Evolutionary conservation across 352 stramenopile genomes (phyloP).

Genomic region (Pythium graminicola): DNA sequence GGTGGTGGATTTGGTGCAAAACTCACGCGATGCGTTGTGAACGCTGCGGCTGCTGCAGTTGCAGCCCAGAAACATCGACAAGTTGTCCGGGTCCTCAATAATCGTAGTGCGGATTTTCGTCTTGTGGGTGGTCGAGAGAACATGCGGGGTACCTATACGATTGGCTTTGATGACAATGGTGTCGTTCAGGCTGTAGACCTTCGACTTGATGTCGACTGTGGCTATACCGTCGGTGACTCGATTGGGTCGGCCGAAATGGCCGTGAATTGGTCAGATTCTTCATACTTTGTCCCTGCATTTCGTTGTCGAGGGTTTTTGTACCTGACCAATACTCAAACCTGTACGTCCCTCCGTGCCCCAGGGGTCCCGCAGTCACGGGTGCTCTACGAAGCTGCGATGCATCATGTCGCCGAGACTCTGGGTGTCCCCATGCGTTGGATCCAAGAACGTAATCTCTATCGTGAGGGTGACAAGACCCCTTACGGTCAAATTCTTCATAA

Average conservation of each 20-base stretch:
- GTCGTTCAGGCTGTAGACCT: slow-evolving; percentile 30
- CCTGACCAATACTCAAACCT: slow-evolving; percentile 41
- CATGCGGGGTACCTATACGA: slow-evolving; percentile 29
- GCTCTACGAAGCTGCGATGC: slow-evolving; percentile 31
- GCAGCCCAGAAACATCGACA: slow-evolving; percentile 24
- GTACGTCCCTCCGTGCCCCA: slow-evolving; percentile 34
- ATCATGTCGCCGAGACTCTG: slow-evolving; percentile 31
- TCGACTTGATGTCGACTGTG: slow-evolving; percentile 20
- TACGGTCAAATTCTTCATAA: slow-evolving; percentile 29
- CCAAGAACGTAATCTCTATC: slow-evolving; percentile 36
- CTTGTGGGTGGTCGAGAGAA: slow-evolving; percentile 33
- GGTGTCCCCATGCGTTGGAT: slow-evolving; percentile 28
- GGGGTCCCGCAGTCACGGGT: slow-evolving; percentile 37
- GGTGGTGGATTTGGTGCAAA: slow-evolving; percentile 50
- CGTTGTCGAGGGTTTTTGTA: slow-evolving; percentile 31
- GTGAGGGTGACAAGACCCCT: slow-evolving; percentile 24
- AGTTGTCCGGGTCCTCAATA: slow-evolving; percentile 32
- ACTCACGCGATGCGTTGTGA: slow-evolving; percentile 31
- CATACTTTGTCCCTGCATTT: slow-evolving; percentile 30
- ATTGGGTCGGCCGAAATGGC: slow-evolving; percentile 27
- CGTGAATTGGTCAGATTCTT: slow-evolving; percentile 37
- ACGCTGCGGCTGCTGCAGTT: slow-evolving; percentile 32
- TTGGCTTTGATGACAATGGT: slow-evolving; percentile 32
- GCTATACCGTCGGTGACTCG: slow-evolving; percentile 25
- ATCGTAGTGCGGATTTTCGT: slow-evolving; percentile 39